Evolutionary conservation across 257 asterid genomes (phyloP).

Genomic region (Ajuga chamaepitys): DNA sequence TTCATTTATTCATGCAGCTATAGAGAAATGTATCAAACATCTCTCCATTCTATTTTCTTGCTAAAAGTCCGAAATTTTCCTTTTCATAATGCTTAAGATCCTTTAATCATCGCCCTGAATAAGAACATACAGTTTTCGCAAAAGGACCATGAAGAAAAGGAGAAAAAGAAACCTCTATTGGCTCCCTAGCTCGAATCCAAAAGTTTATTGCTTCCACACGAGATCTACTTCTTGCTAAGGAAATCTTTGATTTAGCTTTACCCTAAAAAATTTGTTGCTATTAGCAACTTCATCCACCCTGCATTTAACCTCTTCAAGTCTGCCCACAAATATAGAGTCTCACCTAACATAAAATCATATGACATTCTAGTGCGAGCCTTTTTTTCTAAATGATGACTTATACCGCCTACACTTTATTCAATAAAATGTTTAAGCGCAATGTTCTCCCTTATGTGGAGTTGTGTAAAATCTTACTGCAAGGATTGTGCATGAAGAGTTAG

Average conservation of each 20-base stretch:
- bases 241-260: slow-evolving; percentile 75
- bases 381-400: slow-evolving; percentile 58
- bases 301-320: slow-evolving; percentile 74
- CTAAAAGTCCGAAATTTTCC: slow-evolving; percentile 13
- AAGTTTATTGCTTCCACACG: slow-evolving; percentile 61
- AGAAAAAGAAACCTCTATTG: slow-evolving; percentile 25
- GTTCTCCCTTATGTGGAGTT: slow-evolving; percentile 73
- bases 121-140: slow-evolving; percentile 7
- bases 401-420: slow-evolving; percentile 67
- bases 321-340: slow-evolving; percentile 58
- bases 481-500: slow-evolving; percentile 86
- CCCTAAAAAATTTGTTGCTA: slow-evolving; percentile 56
- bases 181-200: slow-evolving; percentile 61
- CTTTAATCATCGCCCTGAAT: slow-evolving; percentile 11
- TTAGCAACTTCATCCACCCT: slow-evolving; percentile 43
- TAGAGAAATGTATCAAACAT: slow-evolving; percentile 13
- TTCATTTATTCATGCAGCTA: slow-evolving; percentile 12
- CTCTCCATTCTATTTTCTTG: slow-evolving; percentile 2
- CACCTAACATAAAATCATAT: slow-evolving; percentile 60
- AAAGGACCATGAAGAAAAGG: slow-evolving; percentile 19
- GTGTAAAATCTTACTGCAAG: slow-evolving; percentile 77
- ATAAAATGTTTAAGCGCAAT: slow-evolving; percentile 71
- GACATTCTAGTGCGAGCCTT: slow-evolving; percentile 81
- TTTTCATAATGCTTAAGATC: slow-evolving; percentile 21
- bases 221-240: slow-evolving; percentile 85